Evolutionary conservation across 345 rosid genomes (phyloP).

Genomic region (rapeseed (Brassica napus)): Da-Ae NC_063436.1:24602501-24603000

Average conservation of each 20-base stretch:
- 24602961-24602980: background rate
- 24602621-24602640: constrained; percentile 15
- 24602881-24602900: no score
- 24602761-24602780: background rate
- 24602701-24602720: background rate
- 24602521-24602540: constrained; percentile 81
- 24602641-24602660: background rate
- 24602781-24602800: background rate
- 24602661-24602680: background rate
- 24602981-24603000: background rate
- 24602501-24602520: constrained; percentile 57
- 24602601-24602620: constrained; percentile 22
- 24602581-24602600: background rate
- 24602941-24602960: background rate
- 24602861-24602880: background rate
- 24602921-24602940: background rate
- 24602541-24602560: constrained; percentile 32
- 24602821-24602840: background rate
- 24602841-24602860: background rate
- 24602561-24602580: constrained; percentile 33
- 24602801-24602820: background rate
- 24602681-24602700: background rate
- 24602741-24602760: background rate
- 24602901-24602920: background rate
- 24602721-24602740: background rate